Evolutionary conservation across 495 filamentous ascomycete genomes (phyloP).

Genomic region (Friedmanniomyces endolithicus): DNA sequence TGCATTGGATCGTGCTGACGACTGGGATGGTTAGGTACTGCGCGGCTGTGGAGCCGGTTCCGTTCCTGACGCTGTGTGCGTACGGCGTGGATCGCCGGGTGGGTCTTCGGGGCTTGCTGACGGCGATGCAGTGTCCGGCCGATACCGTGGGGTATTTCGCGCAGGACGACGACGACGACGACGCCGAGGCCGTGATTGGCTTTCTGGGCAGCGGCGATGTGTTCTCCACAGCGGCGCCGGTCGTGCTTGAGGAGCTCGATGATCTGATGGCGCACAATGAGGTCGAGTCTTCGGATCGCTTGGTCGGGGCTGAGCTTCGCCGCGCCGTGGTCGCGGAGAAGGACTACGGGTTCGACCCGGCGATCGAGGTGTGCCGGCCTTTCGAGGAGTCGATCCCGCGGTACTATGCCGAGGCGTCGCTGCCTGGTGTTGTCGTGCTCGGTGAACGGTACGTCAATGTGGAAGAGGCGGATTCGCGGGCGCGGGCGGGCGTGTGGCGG

Average conservation of each 20-base stretch:
- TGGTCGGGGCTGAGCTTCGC: not conserved
- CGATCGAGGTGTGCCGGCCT: not conserved
- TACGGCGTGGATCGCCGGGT: not conserved
- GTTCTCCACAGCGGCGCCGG: not conserved
- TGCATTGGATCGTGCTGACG: constrained; percentile 21
- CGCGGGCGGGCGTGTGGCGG: no score
- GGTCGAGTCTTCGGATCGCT: not conserved
- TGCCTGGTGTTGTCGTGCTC: no score
- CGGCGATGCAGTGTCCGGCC: not conserved
- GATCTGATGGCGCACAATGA: not conserved
- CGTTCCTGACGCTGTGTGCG: not conserved
- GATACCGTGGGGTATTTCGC: not conserved
- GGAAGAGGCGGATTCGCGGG: no score
- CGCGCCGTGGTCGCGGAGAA: not conserved
- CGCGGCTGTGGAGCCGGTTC: not conserved
- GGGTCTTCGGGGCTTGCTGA: not conserved
- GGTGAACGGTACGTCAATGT: no score
- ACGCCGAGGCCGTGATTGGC: not conserved
- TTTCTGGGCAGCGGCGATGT: not conserved
- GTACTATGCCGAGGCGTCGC: not conserved
- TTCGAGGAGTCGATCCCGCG: not conserved
- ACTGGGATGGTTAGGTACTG: not conserved
- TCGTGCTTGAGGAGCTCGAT: not conserved
- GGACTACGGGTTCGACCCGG: not conserved
- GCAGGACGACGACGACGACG: not conserved